Conservation (phyloP, 73 alveolate species). For the Paramecium tetraurelia region DNA sequence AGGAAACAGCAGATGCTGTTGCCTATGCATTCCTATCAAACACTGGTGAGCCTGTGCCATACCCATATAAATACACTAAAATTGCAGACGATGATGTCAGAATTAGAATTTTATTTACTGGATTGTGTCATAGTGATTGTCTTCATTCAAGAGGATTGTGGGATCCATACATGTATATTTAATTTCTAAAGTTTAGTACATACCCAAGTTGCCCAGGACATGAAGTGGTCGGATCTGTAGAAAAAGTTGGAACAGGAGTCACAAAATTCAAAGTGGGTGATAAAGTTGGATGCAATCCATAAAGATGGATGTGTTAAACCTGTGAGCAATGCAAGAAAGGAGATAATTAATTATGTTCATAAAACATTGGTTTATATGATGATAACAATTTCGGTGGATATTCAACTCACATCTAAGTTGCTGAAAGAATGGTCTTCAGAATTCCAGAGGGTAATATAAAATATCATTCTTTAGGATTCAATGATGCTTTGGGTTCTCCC, state of each 20-base stretch:
- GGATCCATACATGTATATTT: constrained; percentile 52
- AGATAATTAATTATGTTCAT: constrained; percentile 57
- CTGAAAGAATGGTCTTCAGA: constrained; percentile 61
- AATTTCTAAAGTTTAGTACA: not conserved
- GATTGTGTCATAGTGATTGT: constrained; percentile 77
- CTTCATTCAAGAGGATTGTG: constrained; percentile 67
- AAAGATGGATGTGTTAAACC: constrained; percentile 62
- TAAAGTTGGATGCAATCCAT: constrained; percentile 72
- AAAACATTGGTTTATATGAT: constrained; percentile 51
- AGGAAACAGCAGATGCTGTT: constrained; percentile 42
- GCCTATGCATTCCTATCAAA: constrained; percentile 11
- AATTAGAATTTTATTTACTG: constrained; percentile 68
- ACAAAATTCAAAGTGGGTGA: constrained; percentile 67
- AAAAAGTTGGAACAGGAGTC: constrained; percentile 67
- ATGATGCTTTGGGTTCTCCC: constrained; percentile 62
- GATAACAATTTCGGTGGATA: constrained; percentile 70
- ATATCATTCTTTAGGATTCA: not conserved
- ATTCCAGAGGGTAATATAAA: constrained; percentile 57
- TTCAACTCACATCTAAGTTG: constrained; percentile 67
- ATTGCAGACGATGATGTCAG: constrained; percentile 70
- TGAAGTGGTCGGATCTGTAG: constrained; percentile 76
- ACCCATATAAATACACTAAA: constrained; percentile 54
- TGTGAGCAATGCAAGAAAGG: constrained; percentile 64
- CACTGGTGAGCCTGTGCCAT: not conserved
- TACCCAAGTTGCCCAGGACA: constrained; percentile 85